Evolutionary conservation across 2,329 filamentous ascomycete genomes (phyloP), one percentile per base, ranked within the genome.

Genomic region (Talaromyces sp.): DNA sequence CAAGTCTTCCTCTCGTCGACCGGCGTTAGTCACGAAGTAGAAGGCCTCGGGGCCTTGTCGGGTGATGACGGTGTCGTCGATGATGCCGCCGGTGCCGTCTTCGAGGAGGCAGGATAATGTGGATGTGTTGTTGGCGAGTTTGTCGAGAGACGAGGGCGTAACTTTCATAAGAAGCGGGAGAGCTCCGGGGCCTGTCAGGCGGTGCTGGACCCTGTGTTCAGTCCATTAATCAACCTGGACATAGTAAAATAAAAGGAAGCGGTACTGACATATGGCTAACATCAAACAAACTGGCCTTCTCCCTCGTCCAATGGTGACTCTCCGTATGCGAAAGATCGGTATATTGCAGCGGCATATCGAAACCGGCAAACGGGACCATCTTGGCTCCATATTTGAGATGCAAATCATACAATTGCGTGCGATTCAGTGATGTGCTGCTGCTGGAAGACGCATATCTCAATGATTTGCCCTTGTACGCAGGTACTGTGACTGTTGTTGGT

Each of bases 301-400:
- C 85, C 63, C 95, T 88, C 17, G 95, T 98, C 85, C 94, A 97
- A 72, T 88, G 85, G 82, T 98, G 95, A 61, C 92, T 96, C 67
- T 93, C 91, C 70, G 87, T 85, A 69, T 97, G 90, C 71, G 90
- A 89, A 70, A 91, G 84, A 70, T 88, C 86, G 38, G 84, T 80
- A 82, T 98, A 99, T 78, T 95, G 91, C 53, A 99, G 88, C 7
- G 95, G 95, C 92, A 99, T 97, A 71, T 87, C 84, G 81, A 89
- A 97, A 70, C 92, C 93, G 69, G 91, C 94, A 79, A 97, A 99
- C n/a, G 92, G 91, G 59, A 97, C 94, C 88, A 98, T 95, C 81
- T 96, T 97, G 70, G 86, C 95, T 70, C 92, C 92, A 75, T 91
- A 83, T 66, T 86, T 84, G 68, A 93, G 74, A 77, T 96, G 91